Evolutionary conservation across 1,139 yeast species (phyloP).

Genomic region (Meyerozyma carpophila): DNA sequence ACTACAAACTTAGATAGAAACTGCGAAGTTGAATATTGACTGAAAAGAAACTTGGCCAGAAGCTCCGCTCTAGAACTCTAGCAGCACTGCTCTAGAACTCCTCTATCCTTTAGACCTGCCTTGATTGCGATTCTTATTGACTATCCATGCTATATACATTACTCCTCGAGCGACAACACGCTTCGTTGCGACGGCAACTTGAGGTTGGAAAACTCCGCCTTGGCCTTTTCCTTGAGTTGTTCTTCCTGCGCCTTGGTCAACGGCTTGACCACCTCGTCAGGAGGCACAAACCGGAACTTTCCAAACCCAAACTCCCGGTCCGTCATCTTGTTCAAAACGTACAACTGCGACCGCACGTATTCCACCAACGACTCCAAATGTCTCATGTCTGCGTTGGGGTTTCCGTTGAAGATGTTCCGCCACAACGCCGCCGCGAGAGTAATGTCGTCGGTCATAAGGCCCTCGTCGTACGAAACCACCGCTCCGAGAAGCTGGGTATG

Average conservation of each 20-base stretch:
- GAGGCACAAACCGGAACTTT: constrained; percentile 78
- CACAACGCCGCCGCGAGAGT: constrained; percentile 84
- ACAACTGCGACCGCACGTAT: constrained; percentile 83
- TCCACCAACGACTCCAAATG: constrained; percentile 84
- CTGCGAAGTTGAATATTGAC: no score
- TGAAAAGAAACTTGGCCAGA: no score
- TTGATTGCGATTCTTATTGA: background rate
- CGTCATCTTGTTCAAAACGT: constrained; percentile 75
- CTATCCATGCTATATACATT: constrained; percentile 4
- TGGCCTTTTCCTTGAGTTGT: constrained; percentile 29
- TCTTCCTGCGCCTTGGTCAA: constrained; percentile 59
- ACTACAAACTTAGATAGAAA: no score
- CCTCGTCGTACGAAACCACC: constrained; percentile 90
- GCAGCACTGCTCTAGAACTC: no score
- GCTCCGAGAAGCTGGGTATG: constrained; percentile 87
- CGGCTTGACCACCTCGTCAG: constrained; percentile 71
- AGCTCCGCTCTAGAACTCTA: no score
- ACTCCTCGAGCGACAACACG: constrained; percentile 57
- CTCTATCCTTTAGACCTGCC: no score
- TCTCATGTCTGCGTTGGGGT: constrained; percentile 73
- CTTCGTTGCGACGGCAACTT: constrained; percentile 61
- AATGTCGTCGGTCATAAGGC: constrained; percentile 74
- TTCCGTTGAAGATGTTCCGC: constrained; percentile 88
- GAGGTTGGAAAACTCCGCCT: constrained; percentile 40
- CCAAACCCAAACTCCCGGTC: constrained; percentile 95